Conservation (phyloP, 352 stramenopile species). For the Globisporangium carolinianum region DNA sequence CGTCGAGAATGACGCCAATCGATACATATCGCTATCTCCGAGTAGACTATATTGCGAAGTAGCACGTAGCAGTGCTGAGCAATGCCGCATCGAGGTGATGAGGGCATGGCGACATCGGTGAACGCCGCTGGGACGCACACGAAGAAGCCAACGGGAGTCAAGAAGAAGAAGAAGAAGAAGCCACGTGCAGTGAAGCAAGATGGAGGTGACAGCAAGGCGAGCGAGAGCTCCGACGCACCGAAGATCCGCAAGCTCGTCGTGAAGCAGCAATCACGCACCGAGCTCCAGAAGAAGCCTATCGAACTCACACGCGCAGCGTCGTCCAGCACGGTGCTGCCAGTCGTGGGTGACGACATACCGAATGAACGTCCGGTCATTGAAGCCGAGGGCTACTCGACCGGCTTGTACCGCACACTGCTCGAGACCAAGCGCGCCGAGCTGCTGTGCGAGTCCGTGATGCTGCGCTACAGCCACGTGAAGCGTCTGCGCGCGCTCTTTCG, state of each 20-base stretch:
- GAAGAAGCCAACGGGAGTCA: neutral
- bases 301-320: slow-evolving; percentile 1
- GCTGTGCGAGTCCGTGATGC: slow-evolving; percentile 41
- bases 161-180: slow-evolving; percentile 17
- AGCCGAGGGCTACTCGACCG: slow-evolving; percentile 26
- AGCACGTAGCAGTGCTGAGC: neutral
- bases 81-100: neutral
- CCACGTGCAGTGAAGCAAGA: neutral
- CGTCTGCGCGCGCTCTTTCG: slow-evolving; percentile 30
- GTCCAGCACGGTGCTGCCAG: slow-evolving; percentile 1
- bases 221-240: neutral
- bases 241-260: slow-evolving; percentile 10
- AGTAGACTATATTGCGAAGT: neutral
- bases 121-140: neutral
- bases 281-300: neutral
- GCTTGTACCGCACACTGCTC: slow-evolving; percentile 40
- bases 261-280: slow-evolving; percentile 7
- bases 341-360: neutral
- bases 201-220: neutral
- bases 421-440: slow-evolving; percentile 40
- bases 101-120: neutral
- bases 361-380: slow-evolving; percentile 1
- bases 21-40: neutral
- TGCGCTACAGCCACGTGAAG: slow-evolving; percentile 33
- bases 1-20: too few species aligned